A percentile compares a stretch with the other conserved stretches of the same genome.
Evolutionary conservation across 208 protist genomes (phyloP).

Genomic region (Strigomonas culicis): DNA sequence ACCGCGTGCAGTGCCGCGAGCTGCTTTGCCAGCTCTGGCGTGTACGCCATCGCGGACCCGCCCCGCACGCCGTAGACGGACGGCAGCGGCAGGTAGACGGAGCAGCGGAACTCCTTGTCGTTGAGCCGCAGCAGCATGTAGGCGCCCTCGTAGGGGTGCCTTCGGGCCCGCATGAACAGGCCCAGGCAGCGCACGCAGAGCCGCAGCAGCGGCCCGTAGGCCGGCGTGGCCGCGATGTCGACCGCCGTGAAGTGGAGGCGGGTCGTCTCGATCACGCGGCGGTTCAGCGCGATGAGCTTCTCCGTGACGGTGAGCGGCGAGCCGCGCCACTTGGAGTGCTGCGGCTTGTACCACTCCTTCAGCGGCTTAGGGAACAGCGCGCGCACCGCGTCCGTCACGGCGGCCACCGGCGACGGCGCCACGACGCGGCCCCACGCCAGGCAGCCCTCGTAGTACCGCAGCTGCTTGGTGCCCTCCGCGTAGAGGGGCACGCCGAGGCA

Average conservation of each 20-base stretch:
- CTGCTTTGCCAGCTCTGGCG: slow-evolving; percentile 16
- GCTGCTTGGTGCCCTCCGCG: slow-evolving; percentile 22
- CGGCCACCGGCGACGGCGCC: slow-evolving; percentile 15
- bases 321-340: slow-evolving; percentile 12
- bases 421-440: slow-evolving; percentile 45
- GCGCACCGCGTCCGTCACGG: not conserved
- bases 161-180: slow-evolving; percentile 45
- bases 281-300: slow-evolving; percentile 37
- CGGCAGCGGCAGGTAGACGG: slow-evolving; percentile 66
- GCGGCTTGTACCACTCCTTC: slow-evolving; percentile 34
- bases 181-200: slow-evolving; percentile 34
- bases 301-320: slow-evolving; percentile 28
- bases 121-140: slow-evolving; percentile 16
- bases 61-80: slow-evolving; percentile 56
- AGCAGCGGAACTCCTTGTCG: slow-evolving; percentile 42
- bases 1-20: slow-evolving; percentile 55
- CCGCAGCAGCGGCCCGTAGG: slow-evolving; percentile 34
- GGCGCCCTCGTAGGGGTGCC: slow-evolving; percentile 45
- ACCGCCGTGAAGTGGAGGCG: slow-evolving; percentile 49
- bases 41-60: slow-evolving; percentile 46
- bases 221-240: slow-evolving; percentile 25
- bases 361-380: slow-evolving; percentile 35
- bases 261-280: slow-evolving; percentile 24
- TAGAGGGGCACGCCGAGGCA: slow-evolving; percentile 54
- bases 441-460: slow-evolving; percentile 56